Base-by-base conservation (phyloP, 441 rosid species). In the Gossypium schwendimanii region DNA sequence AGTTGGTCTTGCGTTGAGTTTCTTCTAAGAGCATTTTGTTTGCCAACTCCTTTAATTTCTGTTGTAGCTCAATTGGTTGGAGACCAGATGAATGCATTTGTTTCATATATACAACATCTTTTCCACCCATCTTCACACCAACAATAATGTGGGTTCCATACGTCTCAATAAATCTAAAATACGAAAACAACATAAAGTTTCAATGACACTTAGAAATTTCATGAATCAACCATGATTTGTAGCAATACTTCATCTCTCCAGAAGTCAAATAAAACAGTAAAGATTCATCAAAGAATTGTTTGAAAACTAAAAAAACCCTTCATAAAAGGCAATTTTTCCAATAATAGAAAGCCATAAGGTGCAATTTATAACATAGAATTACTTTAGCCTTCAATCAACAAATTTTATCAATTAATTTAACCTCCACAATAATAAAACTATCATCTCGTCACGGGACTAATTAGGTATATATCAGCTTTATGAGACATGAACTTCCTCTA, bases 121-220 rank as follows among this genome's bases (percentile, higher is more conserved):
- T 95, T 61, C 98, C 99, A 69, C 99, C 99, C 96, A 92, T 92
- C 85, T 91, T 92, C 73, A 94, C 87, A 63, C 97, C 92, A 81
- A 89, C 94, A 73, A 92, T 82, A 67, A 94, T 82, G 84, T 94
- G 99, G 11, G 99, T 94, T 39, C 99, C 99, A 78, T 81, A 94
- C 14, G 62, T 84, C 75, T 94, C 90, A 66, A 94, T 89, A 84
- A 94, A 94, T 82, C 98, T 94, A 52, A 20, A 52, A 52, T 17
- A 52, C 12, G 12, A 44, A 9, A 68, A 68, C 47, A 68, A 8
- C 4, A 49, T 49, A 47, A 18, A 47, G 50, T 14, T 7, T 28
- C 23, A 66, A 52, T 17, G 84, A 58, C 64, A 83, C 50, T 17
- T 31, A 60, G 9, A 68, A 52, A 4, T 28, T 52, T 10, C 26